Evolutionary conservation across 257 asterid species (phyloP), one percentile per base, ranked within the genome.

Genomic region (Oldenlandia corymbosa): DNA sequence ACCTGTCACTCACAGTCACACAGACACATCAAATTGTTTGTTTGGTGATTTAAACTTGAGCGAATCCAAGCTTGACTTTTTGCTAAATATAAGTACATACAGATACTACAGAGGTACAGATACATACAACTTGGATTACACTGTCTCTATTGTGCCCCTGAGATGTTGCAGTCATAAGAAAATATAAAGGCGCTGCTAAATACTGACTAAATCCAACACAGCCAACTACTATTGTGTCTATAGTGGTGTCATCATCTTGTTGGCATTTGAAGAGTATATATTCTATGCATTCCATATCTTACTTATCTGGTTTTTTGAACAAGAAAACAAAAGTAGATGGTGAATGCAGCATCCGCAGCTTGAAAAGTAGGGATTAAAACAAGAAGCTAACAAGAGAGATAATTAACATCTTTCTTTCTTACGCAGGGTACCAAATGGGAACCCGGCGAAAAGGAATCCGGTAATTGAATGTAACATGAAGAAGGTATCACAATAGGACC

Each of bases 361-460:
- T 34, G n/a, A 53, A 61, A 4, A 57, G 57, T 42, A 53, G 58
- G 46, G 51, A 24, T 23, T n/a, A n/a, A 28, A 59, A 46, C 34
- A 58, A 42, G 21, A 23, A 11, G 54, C 11, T 27, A 50, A 32
- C 14, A 31, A 17, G 48, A 21, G 31, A 62, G 34, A 32, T 18
- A 36, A 53, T 39, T 26, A 54, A 53, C 28, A 68, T 28, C 42
- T 54, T n/a, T n/a, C n/a, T n/a, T n/a, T 47, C 39, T 34, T 3
- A 49, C n/a, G n/a, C 21, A 46, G 65, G 74, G 55, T 31, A 34
- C 62, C 34, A 58, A 5, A 49, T 18, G 20, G 64, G 68, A 71
- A 74, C 68, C 85, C 67, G 84, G 81, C 63, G 80, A 77, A 80
- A 71, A 71, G 67, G 78, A 74, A 77, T 76, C 80, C 78, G 74